Evolutionary conservation across 1,284 basidiomycete species (phyloP), one percentile per base, ranked within the genome.

Genomic region (Ceratobasidium sp.): DNA sequence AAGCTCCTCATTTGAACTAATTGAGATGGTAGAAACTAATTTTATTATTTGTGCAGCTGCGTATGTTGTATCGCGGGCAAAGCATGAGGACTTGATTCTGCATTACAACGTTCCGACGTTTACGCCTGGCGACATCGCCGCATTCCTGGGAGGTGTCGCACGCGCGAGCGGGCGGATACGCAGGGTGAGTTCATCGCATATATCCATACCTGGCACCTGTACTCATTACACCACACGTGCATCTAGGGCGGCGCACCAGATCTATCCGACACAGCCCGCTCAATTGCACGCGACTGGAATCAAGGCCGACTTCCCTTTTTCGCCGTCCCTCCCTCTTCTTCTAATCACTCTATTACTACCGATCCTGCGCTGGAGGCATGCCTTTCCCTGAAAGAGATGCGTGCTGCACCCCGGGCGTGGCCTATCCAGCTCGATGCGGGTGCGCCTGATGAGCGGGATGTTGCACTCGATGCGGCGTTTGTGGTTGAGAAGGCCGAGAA

Each of bases 281-380:
- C 91, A 67, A 85, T 98, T 49, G 85, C 98, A 52, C 90, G 93
- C 30, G 96, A 98, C 82, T 99, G 96, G 96, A 91, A 88, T 75
- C 86, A 85, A 5, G 93, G 92, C 64, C 89, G 88, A 76, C 88
- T 98, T 78, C 87, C 89, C 16, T 91, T 93, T 78, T 97, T 92
- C 82, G 91, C 92, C 6, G 80, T 86, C 23, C 89, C 90, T 1
- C 86, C 89, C 3, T 69, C 82, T 1, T 66, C 78, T 9, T 75
- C 82, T 18, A 75, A 77, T 28, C 76, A 78, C 18, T 75, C 77
- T 30, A 77, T 59, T 23, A 77, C 62, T 52, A 76, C 74, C 47
- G 71, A 61, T 21, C 70, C 66, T 11, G 73, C 72, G 11, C 43
- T 73, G 63, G 70, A 54, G 23, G 70, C 55, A 26, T 38, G 28